phyloP scores from a whole-genome alignment of 2,329 filamentous ascomycete species.

The Verticillium albo-atrum region DNA sequence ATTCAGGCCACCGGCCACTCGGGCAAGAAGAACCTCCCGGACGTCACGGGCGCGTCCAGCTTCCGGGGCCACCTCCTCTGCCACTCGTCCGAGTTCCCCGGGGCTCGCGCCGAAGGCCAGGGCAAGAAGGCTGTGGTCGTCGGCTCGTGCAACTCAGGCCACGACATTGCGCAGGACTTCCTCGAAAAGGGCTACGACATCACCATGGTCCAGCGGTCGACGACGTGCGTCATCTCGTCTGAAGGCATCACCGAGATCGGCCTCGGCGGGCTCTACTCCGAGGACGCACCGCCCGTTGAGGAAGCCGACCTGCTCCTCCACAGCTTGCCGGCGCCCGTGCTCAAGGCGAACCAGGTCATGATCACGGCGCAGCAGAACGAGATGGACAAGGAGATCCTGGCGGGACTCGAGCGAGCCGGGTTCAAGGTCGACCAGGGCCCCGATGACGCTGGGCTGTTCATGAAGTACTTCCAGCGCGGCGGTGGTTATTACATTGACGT shows the following conservation, averaged over 20 bases:
- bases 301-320: slow-evolving; percentile 62
- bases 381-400: slow-evolving; percentile 33
- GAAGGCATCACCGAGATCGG: slow-evolving; percentile 46
- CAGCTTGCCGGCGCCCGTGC: slow-evolving; percentile 52
- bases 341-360: slow-evolving; percentile 55
- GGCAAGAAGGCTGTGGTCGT: slow-evolving; percentile 62
- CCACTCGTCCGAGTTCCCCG: slow-evolving; percentile 54
- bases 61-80: slow-evolving; percentile 56
- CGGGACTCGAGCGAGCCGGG: slow-evolving; percentile 48
- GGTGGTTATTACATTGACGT: slow-evolving; percentile 23
- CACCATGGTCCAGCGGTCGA: slow-evolving; percentile 66
- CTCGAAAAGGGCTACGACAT: slow-evolving; percentile 62
- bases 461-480: slow-evolving; percentile 27
- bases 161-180: slow-evolving; percentile 67
- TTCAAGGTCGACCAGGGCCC: slow-evolving; percentile 58
- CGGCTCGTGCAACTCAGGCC: slow-evolving; percentile 64
- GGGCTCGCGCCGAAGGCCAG: slow-evolving; percentile 37
- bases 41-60: slow-evolving; percentile 42
- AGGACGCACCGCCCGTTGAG: slow-evolving; percentile 55
- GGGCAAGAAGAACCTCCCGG: slow-evolving; percentile 56
- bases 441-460: slow-evolving; percentile 41
- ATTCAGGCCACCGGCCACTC: slow-evolving; percentile 66
- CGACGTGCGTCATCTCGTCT: slow-evolving; percentile 60
- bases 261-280: slow-evolving; percentile 46
- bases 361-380: slow-evolving; percentile 27